Evolutionary conservation across 768 basidiomycete species (phyloP).

Genomic region (Mycena belliarum): DNA sequence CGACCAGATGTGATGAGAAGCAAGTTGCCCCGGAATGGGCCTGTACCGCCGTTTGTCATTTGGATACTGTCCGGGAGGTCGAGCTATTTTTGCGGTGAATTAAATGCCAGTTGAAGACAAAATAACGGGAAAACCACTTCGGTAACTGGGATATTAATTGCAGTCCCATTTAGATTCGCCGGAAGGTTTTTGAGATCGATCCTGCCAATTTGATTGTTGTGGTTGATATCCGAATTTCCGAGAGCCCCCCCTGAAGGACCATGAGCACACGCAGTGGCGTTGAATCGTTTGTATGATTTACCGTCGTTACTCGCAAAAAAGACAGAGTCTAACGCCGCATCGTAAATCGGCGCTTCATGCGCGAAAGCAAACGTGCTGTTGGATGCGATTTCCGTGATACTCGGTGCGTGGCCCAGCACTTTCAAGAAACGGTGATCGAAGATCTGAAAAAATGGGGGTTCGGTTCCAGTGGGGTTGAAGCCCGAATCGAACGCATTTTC

Average conservation of each 20-base stretch:
- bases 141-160: constrained; percentile 52
- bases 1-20: constrained; percentile 62
- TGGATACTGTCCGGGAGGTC: constrained; percentile 58
- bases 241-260: constrained; percentile 41
- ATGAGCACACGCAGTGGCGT: background rate
- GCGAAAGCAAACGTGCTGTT: constrained; percentile 69
- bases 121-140: constrained; percentile 27
- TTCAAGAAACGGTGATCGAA: constrained; percentile 53
- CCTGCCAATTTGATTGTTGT: constrained; percentile 64
- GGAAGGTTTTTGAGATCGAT: constrained; percentile 61
- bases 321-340: constrained; percentile 66
- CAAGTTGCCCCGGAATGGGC: constrained; percentile 50
- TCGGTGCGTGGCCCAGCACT: constrained; percentile 58
- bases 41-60: constrained; percentile 59
- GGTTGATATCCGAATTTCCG: constrained; percentile 64
- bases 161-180: constrained; percentile 29
- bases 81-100: constrained; percentile 40
- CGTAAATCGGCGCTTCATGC: constrained; percentile 77
- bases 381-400: constrained; percentile 59
- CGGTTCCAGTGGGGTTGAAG: constrained; percentile 64
- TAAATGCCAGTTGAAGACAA: too few relatives aligned
- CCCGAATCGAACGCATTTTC: constrained; percentile 38
- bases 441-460: constrained; percentile 36
- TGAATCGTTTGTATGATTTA: background rate
- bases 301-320: constrained; percentile 75